Percentiles rank a stretch among this genome's conserved stretches.
phyloP scores from a whole-genome alignment of 768 basidiomycete species.

The Russula compacta region DNA sequence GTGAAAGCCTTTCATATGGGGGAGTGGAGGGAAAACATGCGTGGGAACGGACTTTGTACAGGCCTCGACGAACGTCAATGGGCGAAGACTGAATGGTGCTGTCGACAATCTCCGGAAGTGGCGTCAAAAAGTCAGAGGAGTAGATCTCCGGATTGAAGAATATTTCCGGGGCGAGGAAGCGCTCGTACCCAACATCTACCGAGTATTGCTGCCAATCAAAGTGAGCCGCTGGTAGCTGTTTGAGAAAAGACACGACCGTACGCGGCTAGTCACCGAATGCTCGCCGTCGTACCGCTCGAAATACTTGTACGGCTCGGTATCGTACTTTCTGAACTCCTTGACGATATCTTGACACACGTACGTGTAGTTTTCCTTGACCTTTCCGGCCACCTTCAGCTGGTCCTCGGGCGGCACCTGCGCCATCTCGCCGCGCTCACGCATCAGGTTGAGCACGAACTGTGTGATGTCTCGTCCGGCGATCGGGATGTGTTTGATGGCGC shows the following conservation, averaged over 20 bases:
- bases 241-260: conserved; percentile 29
- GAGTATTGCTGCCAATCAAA: conserved; percentile 64
- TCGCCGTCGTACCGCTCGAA: conserved; percentile 93
- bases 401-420: conserved; percentile 89
- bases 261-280: conserved; percentile 85
- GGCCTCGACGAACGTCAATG: conserved; percentile 91
- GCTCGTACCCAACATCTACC: conserved; percentile 94
- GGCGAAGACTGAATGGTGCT: conserved; percentile 92
- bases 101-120: conserved; percentile 92
- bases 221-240: conserved; percentile 4
- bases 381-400: conserved; percentile 81
- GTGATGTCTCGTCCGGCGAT: conserved; percentile 97
- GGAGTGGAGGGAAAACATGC: not conserved
- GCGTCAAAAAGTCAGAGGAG: conserved; percentile 95
- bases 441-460: conserved; percentile 89
- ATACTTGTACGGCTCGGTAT: conserved; percentile 89
- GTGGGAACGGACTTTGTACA: conserved; percentile 72
- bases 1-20: not conserved
- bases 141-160: conserved; percentile 99
- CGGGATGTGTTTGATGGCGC: conserved; percentile 97
- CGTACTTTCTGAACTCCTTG: conserved; percentile 97
- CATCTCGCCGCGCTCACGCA: conserved; percentile 94
- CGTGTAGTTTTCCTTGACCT: conserved; percentile 96
- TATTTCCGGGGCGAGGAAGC: conserved; percentile 97
- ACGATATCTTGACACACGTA: conserved; percentile 99